A percentile compares a stretch with the other conserved stretches of the same genome.
phyloP scores from a whole-genome alignment of 805 yeast genomes.

The Yarrowia bubula region DNA sequence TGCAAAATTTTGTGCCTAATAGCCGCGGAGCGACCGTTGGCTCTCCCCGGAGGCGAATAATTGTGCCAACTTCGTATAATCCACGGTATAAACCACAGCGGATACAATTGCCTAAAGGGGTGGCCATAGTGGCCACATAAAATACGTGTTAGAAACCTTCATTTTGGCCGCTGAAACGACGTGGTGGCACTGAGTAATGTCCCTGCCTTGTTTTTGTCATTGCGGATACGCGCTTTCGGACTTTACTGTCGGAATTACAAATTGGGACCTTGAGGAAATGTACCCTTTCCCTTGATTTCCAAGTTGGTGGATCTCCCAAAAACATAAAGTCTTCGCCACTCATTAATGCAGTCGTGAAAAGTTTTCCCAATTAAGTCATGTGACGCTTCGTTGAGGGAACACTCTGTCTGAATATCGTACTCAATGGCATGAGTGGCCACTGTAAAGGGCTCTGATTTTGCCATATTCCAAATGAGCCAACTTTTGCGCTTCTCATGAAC shows the following conservation, averaged over 20 bases:
- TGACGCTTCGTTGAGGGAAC: neutral
- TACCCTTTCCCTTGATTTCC: neutral
- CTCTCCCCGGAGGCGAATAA: neutral
- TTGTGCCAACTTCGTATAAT: neutral
- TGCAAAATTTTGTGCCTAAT: neutral
- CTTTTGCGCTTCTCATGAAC: neutral
- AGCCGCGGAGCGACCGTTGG: conserved; percentile 14
- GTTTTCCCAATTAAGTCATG: conserved; percentile 13
- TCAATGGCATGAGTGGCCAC: neutral
- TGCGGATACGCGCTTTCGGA: conserved; percentile 2
- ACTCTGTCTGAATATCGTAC: neutral
- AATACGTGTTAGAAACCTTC: neutral
- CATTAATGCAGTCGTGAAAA: conserved; percentile 7
- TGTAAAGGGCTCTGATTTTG: no score
- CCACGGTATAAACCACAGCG: conserved; percentile 2
- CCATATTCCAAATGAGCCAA: neutral
- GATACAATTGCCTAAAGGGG: neutral
- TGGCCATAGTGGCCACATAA: no score
- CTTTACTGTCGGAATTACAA: conserved; percentile 2
- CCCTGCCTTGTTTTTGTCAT: neutral
- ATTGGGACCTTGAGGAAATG: conserved; percentile 3
- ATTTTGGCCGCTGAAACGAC: neutral
- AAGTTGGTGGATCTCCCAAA: neutral
- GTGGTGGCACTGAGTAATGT: neutral
- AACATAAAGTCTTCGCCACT: conserved; percentile 2